phyloP scores from a whole-genome alignment of 2,329 filamentous ascomycete genomes.

The Neurospora sp. region DNA sequence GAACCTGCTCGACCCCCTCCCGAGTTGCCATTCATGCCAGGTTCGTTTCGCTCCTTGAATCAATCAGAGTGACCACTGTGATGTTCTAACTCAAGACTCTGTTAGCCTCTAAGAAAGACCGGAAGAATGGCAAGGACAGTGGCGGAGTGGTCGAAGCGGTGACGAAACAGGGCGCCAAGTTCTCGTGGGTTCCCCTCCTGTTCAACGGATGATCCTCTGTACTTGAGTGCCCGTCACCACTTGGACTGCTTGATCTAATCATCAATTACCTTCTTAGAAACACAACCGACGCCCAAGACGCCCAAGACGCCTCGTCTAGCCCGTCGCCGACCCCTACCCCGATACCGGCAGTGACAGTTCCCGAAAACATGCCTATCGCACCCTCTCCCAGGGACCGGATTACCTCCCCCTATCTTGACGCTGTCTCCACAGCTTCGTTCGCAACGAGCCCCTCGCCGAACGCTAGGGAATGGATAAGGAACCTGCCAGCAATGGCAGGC shows the following conservation, averaged over 20 bases:
- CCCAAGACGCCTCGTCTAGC: constrained; percentile 25
- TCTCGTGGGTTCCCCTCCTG: constrained; percentile 32
- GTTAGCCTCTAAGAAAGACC: constrained; percentile 39
- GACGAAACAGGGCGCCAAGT: constrained; percentile 42
- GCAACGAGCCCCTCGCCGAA: constrained; percentile 38
- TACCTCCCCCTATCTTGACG: constrained; percentile 37
- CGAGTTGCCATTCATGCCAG: constrained; percentile 20
- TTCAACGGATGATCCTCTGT: constrained; percentile 3
- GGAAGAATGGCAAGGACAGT: constrained; percentile 44
- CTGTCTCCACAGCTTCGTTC: constrained; percentile 38
- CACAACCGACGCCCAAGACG: constrained; percentile 22
- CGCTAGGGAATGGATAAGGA: constrained; percentile 35
- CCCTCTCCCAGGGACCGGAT: constrained; percentile 30
- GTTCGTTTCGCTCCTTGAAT: constrained; percentile 8
- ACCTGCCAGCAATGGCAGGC: constrained; percentile 31
- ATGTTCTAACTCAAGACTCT: constrained; percentile 12
- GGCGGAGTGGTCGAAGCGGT: constrained; percentile 43
- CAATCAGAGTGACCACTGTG: not conserved
- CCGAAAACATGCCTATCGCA: constrained; percentile 33
- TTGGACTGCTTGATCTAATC: constrained; percentile 6
- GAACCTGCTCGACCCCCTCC: constrained; percentile 13
- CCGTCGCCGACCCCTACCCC: constrained; percentile 28
- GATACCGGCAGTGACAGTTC: constrained; percentile 26
- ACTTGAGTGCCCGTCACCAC: constrained; percentile 6
- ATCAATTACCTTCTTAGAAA: constrained; percentile 11